Evolutionary conservation across 331 rosid species (phyloP).

Genomic region (Quercus tomentella): DNA sequence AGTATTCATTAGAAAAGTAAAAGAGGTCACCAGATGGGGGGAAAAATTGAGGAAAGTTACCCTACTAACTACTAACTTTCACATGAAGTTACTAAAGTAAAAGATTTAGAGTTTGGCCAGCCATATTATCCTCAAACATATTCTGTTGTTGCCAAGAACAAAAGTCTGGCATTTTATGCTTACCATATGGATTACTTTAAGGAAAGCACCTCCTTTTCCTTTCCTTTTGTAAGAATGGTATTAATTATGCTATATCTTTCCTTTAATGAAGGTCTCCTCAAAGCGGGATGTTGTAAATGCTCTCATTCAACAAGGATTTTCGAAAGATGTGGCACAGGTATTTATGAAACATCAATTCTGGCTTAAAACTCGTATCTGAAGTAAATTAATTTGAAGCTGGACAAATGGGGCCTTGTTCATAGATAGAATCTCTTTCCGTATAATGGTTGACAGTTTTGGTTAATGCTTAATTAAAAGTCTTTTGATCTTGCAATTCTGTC

Average conservation of each 20-base stretch:
- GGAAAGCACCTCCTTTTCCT: neutral
- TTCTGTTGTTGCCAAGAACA: neutral
- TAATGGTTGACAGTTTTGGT: neutral
- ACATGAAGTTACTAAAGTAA: neutral
- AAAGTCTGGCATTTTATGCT: neutral
- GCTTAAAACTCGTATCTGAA: neutral
- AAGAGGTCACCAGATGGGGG: neutral
- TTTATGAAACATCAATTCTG: neutral
- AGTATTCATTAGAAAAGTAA: no score
- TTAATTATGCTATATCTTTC: slow-evolving; percentile 16
- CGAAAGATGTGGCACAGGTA: slow-evolving; percentile 93
- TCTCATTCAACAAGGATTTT: slow-evolving; percentile 69
- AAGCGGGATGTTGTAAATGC: slow-evolving; percentile 62
- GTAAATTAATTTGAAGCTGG: neutral
- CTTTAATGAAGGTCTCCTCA: slow-evolving; percentile 53
- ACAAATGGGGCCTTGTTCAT: neutral
- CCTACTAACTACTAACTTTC: neutral
- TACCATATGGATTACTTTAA: neutral
- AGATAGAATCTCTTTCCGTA: neutral
- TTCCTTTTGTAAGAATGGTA: neutral
- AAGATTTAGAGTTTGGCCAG: neutral
- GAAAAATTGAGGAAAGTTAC: neutral
- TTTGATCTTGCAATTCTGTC: neutral
- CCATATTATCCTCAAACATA: neutral
- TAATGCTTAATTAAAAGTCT: neutral